A percentile compares a stretch with the other conserved stretches of the same genome.
Evolutionary conservation across 2,329 filamentous ascomycete genomes (phyloP).

Genomic region (Aureobasidium zeae): DNA sequence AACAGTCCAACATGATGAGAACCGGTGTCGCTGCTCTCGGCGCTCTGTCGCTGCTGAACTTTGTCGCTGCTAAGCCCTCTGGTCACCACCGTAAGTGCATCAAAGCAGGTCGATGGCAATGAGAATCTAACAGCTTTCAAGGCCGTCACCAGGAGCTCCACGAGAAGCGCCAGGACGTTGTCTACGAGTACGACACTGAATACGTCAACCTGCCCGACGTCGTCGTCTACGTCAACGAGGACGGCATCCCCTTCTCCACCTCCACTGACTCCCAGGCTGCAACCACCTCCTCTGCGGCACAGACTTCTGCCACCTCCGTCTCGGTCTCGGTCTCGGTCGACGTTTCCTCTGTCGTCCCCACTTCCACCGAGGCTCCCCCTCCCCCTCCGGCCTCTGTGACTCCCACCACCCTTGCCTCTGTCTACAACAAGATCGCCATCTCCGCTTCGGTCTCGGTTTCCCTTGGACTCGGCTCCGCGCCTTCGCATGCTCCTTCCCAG

Average conservation of each 20-base stretch:
- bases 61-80: conserved; percentile 34
- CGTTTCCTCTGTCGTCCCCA: conserved; percentile 17
- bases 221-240: conserved; percentile 52
- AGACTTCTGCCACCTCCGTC: conserved; percentile 16
- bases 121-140: background rate
- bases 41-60: conserved; percentile 20
- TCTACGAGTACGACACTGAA: conserved; percentile 27
- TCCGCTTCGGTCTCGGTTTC: no score
- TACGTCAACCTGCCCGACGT: conserved; percentile 40
- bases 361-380: conserved; percentile 11
- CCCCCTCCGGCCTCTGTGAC: no score
- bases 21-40: conserved; percentile 14
- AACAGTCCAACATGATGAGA: conserved; percentile 15
- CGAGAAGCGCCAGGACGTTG: conserved; percentile 27
- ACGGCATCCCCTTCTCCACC: conserved; percentile 42
- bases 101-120: conserved; percentile 2
- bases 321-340: no score
- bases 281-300: conserved; percentile 17
- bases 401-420: conserved; percentile 17
- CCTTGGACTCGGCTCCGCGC: conserved; percentile 17
- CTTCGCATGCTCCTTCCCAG: conserved; percentile 16
- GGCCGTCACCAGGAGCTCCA: conserved; percentile 30
- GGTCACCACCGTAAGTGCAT: conserved; percentile 23
- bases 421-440: conserved; percentile 15
- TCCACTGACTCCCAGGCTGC: conserved; percentile 12